Conservation (phyloP, 2,329 filamentous ascomycete species). For the Diplodia corticola region DNA sequence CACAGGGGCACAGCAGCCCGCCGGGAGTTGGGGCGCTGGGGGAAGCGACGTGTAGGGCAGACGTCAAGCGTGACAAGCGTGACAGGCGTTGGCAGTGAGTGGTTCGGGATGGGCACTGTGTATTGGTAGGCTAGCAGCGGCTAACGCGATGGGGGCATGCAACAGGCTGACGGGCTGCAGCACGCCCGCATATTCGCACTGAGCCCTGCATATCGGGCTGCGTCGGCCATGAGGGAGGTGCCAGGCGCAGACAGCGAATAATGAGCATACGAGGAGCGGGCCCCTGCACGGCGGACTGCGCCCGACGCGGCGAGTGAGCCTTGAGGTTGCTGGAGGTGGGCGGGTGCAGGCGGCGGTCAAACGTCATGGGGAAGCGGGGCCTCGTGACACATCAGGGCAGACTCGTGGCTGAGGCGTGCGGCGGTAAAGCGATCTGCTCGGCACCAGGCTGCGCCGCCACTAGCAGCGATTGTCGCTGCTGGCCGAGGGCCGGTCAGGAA, state of each 20-base stretch:
- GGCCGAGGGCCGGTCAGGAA: neutral
- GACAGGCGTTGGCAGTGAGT: neutral
- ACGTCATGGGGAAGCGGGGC: slow-evolving; percentile 7
- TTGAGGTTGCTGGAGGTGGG: neutral
- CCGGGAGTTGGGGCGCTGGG: neutral
- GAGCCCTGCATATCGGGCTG: slow-evolving; percentile 3
- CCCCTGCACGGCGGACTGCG: neutral
- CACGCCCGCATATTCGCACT: neutral
- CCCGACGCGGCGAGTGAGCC: neutral
- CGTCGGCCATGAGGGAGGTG: neutral
- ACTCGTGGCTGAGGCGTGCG: neutral
- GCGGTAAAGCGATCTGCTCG: neutral
- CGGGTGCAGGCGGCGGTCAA: neutral
- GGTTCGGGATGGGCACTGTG: no score
- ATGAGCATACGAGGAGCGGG: neutral
- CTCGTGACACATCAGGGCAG: neutral
- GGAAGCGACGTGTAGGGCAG: neutral
- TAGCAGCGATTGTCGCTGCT: slow-evolving; percentile 7
- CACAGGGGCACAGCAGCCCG: slow-evolving; percentile 3
- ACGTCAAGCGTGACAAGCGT: neutral
- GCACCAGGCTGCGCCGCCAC: neutral
- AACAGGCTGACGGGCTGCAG: neutral
- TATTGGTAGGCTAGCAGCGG: slow-evolving; percentile 10
- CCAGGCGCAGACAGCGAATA: neutral
- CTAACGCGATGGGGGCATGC: slow-evolving; percentile 3